Evolutionary conservation across 2,329 filamentous ascomycete genomes (phyloP).

Genomic region (Teratosphaeria zuluensis): DNA sequence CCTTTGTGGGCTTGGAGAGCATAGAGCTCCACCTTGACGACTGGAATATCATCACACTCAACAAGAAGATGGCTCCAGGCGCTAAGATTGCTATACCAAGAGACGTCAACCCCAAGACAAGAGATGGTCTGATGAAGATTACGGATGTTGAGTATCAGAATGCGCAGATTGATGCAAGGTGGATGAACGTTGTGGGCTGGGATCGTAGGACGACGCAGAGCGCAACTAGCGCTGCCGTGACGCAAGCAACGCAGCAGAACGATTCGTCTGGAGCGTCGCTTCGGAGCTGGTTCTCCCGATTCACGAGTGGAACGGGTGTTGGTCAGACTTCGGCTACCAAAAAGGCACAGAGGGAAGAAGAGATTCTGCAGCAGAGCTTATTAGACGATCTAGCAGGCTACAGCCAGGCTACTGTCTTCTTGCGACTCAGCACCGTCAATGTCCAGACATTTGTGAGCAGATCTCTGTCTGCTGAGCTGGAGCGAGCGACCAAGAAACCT

Average conservation of each 20-base stretch:
- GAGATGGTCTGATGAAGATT: constrained; percentile 82
- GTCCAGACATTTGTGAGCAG: constrained; percentile 66
- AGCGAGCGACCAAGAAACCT: constrained; percentile 93
- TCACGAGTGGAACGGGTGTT: constrained; percentile 29
- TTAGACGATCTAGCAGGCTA: constrained; percentile 61
- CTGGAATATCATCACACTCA: constrained; percentile 66
- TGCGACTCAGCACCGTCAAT: constrained; percentile 76
- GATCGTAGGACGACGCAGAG: constrained; percentile 43
- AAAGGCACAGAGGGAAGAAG: constrained; percentile 54
- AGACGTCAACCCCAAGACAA: constrained; percentile 72
- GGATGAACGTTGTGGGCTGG: constrained; percentile 82
- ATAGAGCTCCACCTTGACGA: constrained; percentile 90
- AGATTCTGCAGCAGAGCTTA: constrained; percentile 51
- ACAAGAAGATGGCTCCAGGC: constrained; percentile 77
- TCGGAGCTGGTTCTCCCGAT: constrained; percentile 67
- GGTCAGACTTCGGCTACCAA: constrained; percentile 45
- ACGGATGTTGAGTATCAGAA: constrained; percentile 71
- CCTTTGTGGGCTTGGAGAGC: constrained; percentile 79
- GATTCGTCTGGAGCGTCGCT: constrained; percentile 32
- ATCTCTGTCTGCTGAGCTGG: constrained; percentile 72
- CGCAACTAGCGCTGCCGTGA: constrained; percentile 5
- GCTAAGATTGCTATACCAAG: constrained; percentile 62
- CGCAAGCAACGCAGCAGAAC: constrained; percentile 39
- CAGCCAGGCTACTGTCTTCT: constrained; percentile 72
- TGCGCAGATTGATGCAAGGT: constrained; percentile 83